Conservation (phyloP, 2,329 filamentous ascomycete genomes). For the Ascochyta koolunga region DNA sequence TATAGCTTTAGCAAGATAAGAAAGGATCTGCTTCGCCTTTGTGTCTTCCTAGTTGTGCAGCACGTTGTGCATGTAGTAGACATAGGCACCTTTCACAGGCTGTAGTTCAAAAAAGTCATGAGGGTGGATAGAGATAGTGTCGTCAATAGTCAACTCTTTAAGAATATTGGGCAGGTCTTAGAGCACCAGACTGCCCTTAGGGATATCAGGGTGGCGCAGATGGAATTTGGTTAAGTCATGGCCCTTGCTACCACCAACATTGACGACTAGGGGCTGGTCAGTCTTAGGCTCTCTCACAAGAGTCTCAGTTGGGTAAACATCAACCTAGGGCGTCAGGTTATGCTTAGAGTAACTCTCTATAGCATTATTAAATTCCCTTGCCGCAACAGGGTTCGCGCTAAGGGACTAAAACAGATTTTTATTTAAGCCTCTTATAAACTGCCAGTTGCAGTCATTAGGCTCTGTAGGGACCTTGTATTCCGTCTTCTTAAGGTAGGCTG, state of each 20-base stretch:
- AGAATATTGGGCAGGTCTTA: constrained; percentile 44
- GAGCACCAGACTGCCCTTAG: constrained; percentile 48
- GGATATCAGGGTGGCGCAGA: constrained; percentile 21
- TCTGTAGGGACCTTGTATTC: constrained; percentile 14
- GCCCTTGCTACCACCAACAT: constrained; percentile 51
- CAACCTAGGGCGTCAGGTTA: constrained; percentile 19
- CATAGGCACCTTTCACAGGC: constrained; percentile 42
- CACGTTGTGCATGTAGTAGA: constrained; percentile 50
- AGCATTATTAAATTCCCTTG: constrained; percentile 17
- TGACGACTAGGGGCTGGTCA: constrained; percentile 44
- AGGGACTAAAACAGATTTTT: constrained; percentile 17
- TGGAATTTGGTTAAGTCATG: constrained; percentile 45
- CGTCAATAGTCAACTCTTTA: constrained; percentile 15
- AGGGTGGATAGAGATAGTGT: constrained; percentile 24
- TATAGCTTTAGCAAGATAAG: constrained; percentile 46
- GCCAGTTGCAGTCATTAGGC: constrained; percentile 17
- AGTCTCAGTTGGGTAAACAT: constrained; percentile 19
- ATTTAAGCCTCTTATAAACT: constrained; percentile 17
- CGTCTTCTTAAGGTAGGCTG: constrained; percentile 16
- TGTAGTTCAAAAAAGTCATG: constrained; percentile 40
- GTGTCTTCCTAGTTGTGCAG: constrained; percentile 52
- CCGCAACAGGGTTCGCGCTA: constrained; percentile 13
- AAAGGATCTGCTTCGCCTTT: constrained; percentile 45
- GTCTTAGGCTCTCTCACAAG: constrained; percentile 12
- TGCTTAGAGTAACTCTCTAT: constrained; percentile 19